These are phyloP conservation scores for Orbilia brochopaga DNA, from an alignment of 2,329 filamentous ascomycete species.

Conservation along the genomic window DNA sequence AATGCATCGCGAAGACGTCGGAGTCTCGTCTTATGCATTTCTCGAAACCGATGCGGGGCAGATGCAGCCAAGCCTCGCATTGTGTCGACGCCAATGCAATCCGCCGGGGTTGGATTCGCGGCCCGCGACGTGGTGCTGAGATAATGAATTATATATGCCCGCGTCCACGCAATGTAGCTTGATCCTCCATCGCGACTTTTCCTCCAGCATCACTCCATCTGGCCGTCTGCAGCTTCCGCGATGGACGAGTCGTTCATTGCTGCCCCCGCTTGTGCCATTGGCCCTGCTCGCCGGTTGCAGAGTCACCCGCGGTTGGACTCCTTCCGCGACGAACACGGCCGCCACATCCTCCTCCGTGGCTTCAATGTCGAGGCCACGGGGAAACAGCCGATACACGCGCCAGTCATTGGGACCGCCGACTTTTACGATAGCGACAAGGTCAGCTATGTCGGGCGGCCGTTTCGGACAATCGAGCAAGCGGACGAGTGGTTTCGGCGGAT, in stretches of 20 bases:
- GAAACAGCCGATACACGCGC: slow-evolving; percentile 59
- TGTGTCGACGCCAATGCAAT: slow-evolving; percentile 5
- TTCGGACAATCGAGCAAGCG: slow-evolving; percentile 57
- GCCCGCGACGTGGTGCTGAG: background rate
- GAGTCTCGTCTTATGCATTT: background rate
- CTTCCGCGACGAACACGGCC: slow-evolving; percentile 58
- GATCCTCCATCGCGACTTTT: slow-evolving; percentile 25
- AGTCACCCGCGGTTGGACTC: slow-evolving; percentile 51
- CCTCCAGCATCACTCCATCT: slow-evolving; percentile 23
- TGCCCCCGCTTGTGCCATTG: slow-evolving; percentile 39
- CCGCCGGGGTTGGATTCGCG: background rate
- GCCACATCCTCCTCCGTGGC: slow-evolving; percentile 59
- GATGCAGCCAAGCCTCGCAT: slow-evolving; percentile 8
- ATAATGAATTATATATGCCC: background rate
- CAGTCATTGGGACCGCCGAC: slow-evolving; percentile 59
- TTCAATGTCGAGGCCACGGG: slow-evolving; percentile 60
- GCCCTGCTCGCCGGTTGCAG: slow-evolving; percentile 44
- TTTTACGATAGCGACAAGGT: slow-evolving; percentile 60
- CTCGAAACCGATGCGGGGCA: slow-evolving; percentile 31
- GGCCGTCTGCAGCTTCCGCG: slow-evolving; percentile 12
- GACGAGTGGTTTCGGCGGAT: slow-evolving; percentile 59
- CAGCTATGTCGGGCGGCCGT: slow-evolving; percentile 59
- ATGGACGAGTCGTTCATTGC: slow-evolving; percentile 48
- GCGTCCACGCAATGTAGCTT: slow-evolving; percentile 20
- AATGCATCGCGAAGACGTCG: too few relatives aligned